Percentiles rank a stretch among this genome's conserved stretches.
phyloP scores from a whole-genome alignment of 2,329 filamentous ascomycete species.

The Hypocrella siamensis region DNA sequence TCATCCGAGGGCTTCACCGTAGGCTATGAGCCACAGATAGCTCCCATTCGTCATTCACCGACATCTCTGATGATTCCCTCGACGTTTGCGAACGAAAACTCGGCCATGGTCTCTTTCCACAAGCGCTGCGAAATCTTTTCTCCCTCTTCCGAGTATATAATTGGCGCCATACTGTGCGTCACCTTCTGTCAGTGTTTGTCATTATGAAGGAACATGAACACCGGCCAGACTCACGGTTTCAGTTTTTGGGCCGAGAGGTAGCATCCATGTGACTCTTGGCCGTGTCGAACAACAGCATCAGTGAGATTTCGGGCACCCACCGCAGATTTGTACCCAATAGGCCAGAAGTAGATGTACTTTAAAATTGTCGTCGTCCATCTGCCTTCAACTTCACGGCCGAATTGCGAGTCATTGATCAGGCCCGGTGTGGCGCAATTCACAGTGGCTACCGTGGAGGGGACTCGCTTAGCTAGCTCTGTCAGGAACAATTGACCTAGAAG shows the following conservation, averaged over 20 bases:
- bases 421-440: conserved; percentile 9
- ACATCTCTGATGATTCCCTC: conserved; percentile 1
- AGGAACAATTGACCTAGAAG: conserved; percentile 17
- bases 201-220: background rate
- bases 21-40: no score
- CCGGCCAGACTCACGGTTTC: conserved; percentile 3
- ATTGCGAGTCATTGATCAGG: conserved; percentile 5
- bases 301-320: conserved; percentile 4
- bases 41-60: background rate
- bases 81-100: conserved; percentile 6
- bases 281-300: conserved; percentile 2
- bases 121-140: conserved; percentile 1
- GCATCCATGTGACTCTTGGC: conserved; percentile 2
- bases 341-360: conserved; percentile 1
- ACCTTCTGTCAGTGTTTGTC: background rate
- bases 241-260: conserved; percentile 3
- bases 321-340: conserved; percentile 1
- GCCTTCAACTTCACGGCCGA: conserved; percentile 5
- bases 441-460: conserved; percentile 8
- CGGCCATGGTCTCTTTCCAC: conserved; percentile 7
- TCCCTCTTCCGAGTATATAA: conserved; percentile 6
- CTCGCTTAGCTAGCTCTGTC: conserved; percentile 11
- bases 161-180: conserved; percentile 1
- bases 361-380: conserved; percentile 3
- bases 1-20: no score